A percentile compares a stretch with the other conserved stretches of the same genome.
phyloP scores from a whole-genome alignment of 495 filamentous ascomycete species.

The Penicillium soppii region DNA sequence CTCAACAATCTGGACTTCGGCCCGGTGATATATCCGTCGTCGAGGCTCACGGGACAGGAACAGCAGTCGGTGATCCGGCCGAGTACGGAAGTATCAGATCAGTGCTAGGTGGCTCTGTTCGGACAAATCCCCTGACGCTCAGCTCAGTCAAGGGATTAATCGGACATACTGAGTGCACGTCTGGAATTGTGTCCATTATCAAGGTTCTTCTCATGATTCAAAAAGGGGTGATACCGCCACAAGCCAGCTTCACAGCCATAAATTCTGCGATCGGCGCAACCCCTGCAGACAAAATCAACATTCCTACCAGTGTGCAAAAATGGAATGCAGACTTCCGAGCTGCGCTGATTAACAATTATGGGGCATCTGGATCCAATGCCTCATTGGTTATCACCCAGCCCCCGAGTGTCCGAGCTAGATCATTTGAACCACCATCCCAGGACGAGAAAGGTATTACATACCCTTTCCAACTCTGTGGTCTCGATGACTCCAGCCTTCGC shows the following conservation, averaged over 20 bases:
- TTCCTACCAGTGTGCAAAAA: neutral
- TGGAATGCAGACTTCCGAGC: conserved; percentile 22
- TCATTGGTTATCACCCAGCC: conserved; percentile 32
- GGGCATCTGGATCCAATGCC: conserved; percentile 44
- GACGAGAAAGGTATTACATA: neutral
- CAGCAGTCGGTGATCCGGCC: conserved; percentile 66
- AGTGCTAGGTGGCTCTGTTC: conserved; percentile 30
- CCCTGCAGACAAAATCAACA: neutral
- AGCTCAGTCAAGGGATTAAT: conserved; percentile 51
- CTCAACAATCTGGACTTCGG: conserved; percentile 55
- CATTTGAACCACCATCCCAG: neutral
- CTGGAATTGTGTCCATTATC: conserved; percentile 45
- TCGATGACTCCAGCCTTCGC: neutral
- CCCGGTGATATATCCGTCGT: conserved; percentile 66
- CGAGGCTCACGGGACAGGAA: conserved; percentile 79
- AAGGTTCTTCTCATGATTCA: conserved; percentile 53
- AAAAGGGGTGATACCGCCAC: conserved; percentile 38
- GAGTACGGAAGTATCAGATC: conserved; percentile 50
- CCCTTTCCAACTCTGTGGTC: neutral
- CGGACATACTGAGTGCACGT: conserved; percentile 52
- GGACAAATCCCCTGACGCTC: conserved; percentile 18
- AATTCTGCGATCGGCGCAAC: neutral
- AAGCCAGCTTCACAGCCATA: conserved; percentile 31
- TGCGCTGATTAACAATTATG: conserved; percentile 47
- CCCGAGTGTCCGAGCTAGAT: neutral